Conservation (phyloP, 352 stramenopile species). For the Elongisporangium undulatum region DNA sequence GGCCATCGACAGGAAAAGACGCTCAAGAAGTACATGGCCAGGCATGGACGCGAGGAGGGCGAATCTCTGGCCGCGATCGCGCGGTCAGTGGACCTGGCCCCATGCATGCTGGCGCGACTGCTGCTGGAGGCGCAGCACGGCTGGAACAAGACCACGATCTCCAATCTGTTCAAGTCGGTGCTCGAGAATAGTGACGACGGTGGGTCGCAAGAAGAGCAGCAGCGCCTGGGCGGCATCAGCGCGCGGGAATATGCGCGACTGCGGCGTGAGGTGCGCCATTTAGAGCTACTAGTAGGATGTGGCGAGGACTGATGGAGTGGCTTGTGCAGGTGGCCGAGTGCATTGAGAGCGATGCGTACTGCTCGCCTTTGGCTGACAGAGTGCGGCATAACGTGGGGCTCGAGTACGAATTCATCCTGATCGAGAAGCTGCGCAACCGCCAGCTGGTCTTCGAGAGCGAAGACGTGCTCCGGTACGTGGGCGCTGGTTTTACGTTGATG, state of each 20-base stretch:
- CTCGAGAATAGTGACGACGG: conserved; percentile 21
- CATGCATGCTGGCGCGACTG: conserved; percentile 63
- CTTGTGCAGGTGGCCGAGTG: conserved; percentile 56
- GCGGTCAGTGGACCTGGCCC: conserved; percentile 42
- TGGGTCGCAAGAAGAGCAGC: neutral
- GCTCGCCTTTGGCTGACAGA: conserved; percentile 72
- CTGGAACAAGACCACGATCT: conserved; percentile 66
- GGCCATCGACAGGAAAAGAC: conserved; percentile 56
- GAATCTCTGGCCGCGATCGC: conserved; percentile 40
- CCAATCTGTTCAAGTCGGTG: conserved; percentile 55
- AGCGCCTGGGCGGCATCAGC: neutral
- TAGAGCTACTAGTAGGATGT: neutral
- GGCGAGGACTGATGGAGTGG: neutral
- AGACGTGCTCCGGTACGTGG: conserved; percentile 47
- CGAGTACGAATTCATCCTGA: conserved; percentile 86
- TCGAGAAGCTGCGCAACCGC: conserved; percentile 63
- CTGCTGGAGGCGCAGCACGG: conserved; percentile 50
- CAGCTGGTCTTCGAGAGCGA: conserved; percentile 82
- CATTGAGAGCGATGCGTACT: conserved; percentile 59
- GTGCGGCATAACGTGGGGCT: conserved; percentile 72
- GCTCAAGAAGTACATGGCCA: conserved; percentile 45
- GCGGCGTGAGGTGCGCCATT: conserved; percentile 16
- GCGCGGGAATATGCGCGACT: conserved; percentile 22
- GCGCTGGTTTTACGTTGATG: neutral
- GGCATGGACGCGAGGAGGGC: conserved; percentile 13